Percentiles rank a stretch among this genome's conserved stretches.
phyloP scores from a whole-genome alignment of 139 green algal genomes.

The Coelastrella sp. region DNA sequence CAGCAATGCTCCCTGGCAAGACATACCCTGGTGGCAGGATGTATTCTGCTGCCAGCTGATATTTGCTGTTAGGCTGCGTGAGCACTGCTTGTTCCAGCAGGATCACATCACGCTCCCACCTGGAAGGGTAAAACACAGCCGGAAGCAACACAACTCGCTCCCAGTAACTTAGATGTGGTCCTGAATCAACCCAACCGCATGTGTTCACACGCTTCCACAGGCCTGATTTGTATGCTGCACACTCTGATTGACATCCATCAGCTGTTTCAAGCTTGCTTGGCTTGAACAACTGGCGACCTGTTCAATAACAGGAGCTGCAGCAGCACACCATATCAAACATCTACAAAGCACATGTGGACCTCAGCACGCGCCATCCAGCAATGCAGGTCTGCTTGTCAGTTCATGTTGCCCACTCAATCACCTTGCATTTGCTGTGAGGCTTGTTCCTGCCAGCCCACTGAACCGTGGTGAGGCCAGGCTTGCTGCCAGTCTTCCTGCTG shows the following conservation, averaged over 20 bases:
- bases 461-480: constrained; percentile 74
- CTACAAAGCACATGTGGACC: too few species aligned
- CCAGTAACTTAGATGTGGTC: not conserved
- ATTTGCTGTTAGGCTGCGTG: constrained; percentile 79
- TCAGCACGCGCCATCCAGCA: too few species aligned
- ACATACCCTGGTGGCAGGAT: constrained; percentile 60
- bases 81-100: constrained; percentile 87
- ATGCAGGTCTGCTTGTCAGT: too few species aligned
- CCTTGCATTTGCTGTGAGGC: constrained; percentile 26
- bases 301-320: too few species aligned
- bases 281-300: too few species aligned
- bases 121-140: constrained; percentile 9
- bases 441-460: constrained; percentile 67
- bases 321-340: too few species aligned
- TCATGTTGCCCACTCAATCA: not conserved
- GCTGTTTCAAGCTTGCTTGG: too few species aligned
- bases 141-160: not conserved
- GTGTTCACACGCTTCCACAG: too few species aligned
- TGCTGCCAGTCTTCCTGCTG: constrained; percentile 64
- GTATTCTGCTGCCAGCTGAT: constrained; percentile 89
- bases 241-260: too few species aligned
- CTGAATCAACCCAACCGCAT: not conserved
- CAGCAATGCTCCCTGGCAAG: constrained; percentile 20
- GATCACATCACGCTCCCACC: constrained; percentile 91
- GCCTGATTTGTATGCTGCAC: too few species aligned